A percentile compares a stretch with the other conserved stretches of the same genome.
These are phyloP conservation scores for Mycosphaerella arachidis DNA, from an alignment of 2,329 filamentous ascomycete species.

Conservation along the genomic window DNA sequence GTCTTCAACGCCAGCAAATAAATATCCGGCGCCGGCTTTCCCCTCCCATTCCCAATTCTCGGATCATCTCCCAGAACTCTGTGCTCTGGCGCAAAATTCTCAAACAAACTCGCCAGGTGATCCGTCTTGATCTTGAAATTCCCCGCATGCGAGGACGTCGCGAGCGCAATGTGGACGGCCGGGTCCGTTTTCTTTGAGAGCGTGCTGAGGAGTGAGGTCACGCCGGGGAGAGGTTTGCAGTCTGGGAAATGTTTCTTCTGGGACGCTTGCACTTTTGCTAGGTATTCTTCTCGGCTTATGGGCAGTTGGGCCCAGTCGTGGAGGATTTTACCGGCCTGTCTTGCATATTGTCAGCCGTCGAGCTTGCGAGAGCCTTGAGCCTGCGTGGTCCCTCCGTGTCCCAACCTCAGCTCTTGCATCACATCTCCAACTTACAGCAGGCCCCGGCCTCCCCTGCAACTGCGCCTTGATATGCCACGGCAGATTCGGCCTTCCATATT, in stretches of 20 bases:
- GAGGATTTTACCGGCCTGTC: conserved; percentile 58
- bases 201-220: conserved; percentile 60
- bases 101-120: conserved; percentile 49
- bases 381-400: background rate
- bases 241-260: conserved; percentile 69
- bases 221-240: conserved; percentile 74
- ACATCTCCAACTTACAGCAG: conserved; percentile 39
- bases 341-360: background rate
- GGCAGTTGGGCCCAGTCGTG: conserved; percentile 82
- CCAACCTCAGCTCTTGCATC: background rate
- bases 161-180: conserved; percentile 73
- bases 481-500: conserved; percentile 68
- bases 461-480: conserved; percentile 94
- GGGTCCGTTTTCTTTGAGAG: conserved; percentile 38
- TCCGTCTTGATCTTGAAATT: conserved; percentile 76
- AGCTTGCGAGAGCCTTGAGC: no score
- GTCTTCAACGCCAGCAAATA: conserved; percentile 80
- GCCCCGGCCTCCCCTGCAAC: conserved; percentile 64
- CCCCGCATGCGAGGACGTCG: conserved; percentile 67
- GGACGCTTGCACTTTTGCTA: conserved; percentile 54
- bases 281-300: conserved; percentile 66
- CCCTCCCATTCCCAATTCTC: conserved; percentile 71
- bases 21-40: conserved; percentile 93
- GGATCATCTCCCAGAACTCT: conserved; percentile 81
- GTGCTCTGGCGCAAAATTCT: conserved; percentile 61